These are phyloP conservation scores for Boletus bicolor DNA, from an alignment of 768 basidiomycete genomes.

Conservation along the genomic window DNA sequence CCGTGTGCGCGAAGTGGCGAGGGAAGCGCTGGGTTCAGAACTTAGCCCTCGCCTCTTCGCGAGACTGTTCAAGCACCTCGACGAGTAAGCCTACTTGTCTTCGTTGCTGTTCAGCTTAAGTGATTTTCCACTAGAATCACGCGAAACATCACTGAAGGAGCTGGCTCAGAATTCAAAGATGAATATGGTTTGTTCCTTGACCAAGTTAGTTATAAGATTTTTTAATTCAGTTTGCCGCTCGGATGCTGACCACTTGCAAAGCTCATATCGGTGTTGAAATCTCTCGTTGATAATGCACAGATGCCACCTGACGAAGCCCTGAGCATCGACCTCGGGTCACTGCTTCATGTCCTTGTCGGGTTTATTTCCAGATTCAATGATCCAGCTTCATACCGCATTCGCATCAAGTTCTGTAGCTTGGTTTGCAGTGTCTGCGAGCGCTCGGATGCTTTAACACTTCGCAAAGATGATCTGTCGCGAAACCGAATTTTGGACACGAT, in stretches of 20 bases:
- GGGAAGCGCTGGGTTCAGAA: constrained; percentile 79
- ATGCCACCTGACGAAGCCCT: constrained; percentile 55
- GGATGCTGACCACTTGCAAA: constrained; percentile 32
- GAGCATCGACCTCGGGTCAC: constrained; percentile 60
- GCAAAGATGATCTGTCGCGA: constrained; percentile 63
- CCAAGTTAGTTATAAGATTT: constrained; percentile 46
- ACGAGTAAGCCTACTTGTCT: constrained; percentile 51
- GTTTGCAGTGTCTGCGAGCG: constrained; percentile 67
- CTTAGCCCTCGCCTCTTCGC: constrained; percentile 68
- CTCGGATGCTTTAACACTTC: constrained; percentile 56
- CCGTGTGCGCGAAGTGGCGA: constrained; percentile 71
- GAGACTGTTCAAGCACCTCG: constrained; percentile 65
- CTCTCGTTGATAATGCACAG: constrained; percentile 71
- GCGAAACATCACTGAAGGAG: constrained; percentile 46
- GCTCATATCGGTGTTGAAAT: constrained; percentile 73
- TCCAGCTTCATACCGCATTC: constrained; percentile 56
- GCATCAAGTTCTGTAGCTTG: constrained; percentile 71
- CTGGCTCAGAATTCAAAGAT: constrained; percentile 40
- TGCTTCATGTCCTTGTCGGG: constrained; percentile 55
- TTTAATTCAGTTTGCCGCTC: not conserved
- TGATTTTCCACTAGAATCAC: constrained; percentile 40
- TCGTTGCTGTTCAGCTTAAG: not conserved
- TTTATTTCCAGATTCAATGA: constrained; percentile 65
- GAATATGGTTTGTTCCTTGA: constrained; percentile 58
- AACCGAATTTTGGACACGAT: constrained; percentile 73